Percentiles rank a stretch among this genome's conserved stretches.
phyloP scores from a whole-genome alignment of 2,329 filamentous ascomycete species.

The Aspergillus puulaauensis region DNA sequence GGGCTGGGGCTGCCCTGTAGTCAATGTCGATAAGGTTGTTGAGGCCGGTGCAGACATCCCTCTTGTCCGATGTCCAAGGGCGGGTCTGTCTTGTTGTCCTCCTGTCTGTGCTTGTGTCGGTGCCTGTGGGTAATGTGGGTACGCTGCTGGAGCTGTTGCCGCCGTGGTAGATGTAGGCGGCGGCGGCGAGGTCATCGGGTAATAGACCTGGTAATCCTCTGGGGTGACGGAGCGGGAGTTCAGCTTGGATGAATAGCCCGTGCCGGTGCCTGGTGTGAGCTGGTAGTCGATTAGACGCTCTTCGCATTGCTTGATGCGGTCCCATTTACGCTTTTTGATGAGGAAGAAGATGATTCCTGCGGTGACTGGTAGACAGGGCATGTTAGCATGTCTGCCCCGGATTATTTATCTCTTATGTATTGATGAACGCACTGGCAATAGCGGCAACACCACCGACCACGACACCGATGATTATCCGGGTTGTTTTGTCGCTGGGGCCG shows the following conservation, averaged over 20 bases:
- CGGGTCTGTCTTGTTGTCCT: background rate
- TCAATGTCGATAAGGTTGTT: background rate
- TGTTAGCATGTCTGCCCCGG: background rate
- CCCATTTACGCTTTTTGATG: slow-evolving; percentile 24
- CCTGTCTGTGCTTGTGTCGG: background rate
- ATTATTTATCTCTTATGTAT: background rate
- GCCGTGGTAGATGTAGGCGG: background rate
- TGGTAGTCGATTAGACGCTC: slow-evolving; percentile 15
- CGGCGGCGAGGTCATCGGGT: slow-evolving; percentile 4
- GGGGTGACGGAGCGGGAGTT: slow-evolving; percentile 7
- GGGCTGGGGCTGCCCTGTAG: background rate
- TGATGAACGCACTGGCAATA: slow-evolving; percentile 24
- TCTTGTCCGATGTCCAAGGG: background rate
- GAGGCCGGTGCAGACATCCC: slow-evolving; percentile 16
- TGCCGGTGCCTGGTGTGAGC: background rate
- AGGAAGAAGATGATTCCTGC: slow-evolving; percentile 24
- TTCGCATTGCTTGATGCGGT: slow-evolving; percentile 22
- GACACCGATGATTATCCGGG: slow-evolving; percentile 28
- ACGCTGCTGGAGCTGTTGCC: background rate
- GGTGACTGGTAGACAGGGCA: slow-evolving; percentile 19
- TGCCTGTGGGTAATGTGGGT: background rate
- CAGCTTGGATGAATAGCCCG: background rate
- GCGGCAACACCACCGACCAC: slow-evolving; percentile 27
- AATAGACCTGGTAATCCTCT: slow-evolving; percentile 4
- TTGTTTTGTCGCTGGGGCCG: slow-evolving; percentile 2